phyloP scores from a whole-genome alignment of 2,329 filamentous ascomycete species.

The Curvularia lunata region DNA sequence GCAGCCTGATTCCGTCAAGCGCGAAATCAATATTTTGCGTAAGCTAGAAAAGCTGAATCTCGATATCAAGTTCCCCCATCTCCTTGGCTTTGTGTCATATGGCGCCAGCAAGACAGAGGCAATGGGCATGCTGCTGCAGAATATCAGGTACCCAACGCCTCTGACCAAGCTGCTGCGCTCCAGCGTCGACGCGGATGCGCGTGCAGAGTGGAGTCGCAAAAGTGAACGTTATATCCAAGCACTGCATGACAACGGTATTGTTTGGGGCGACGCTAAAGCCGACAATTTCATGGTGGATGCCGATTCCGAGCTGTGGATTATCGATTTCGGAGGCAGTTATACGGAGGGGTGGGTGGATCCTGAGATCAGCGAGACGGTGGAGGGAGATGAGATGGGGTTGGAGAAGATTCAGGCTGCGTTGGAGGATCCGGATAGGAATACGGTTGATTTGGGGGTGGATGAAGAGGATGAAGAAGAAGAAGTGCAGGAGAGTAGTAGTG shows the following conservation, averaged over 20 bases:
- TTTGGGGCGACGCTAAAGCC: conserved; percentile 41
- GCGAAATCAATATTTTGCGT: conserved; percentile 24
- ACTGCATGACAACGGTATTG: conserved; percentile 22
- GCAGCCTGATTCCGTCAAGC: conserved; percentile 23
- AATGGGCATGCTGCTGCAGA: conserved; percentile 23
- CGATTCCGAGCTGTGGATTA: conserved; percentile 48
- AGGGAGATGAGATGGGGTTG: conserved; percentile 48
- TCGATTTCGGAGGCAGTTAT: conserved; percentile 52
- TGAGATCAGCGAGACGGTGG: conserved; percentile 45
- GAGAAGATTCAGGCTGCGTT: conserved; percentile 24
- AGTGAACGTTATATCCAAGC: conserved; percentile 17
- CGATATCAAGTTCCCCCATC: conserved; percentile 18
- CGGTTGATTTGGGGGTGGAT: conserved; percentile 8
- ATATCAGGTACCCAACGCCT: conserved; percentile 19
- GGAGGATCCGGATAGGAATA: conserved; percentile 17
- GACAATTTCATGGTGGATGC: conserved; percentile 51
- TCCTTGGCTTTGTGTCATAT: conserved; percentile 21
- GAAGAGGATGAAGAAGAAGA: conserved; percentile 1
- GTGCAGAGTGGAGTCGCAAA: conserved; percentile 21
- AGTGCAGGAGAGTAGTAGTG: background rate
- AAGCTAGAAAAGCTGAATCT: conserved; percentile 17
- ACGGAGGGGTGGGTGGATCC: conserved; percentile 52
- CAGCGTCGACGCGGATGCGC: conserved; percentile 14
- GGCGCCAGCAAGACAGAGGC: conserved; percentile 19
- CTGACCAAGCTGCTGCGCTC: conserved; percentile 22